Percentiles rank a stretch among this genome's conserved stretches.
Evolutionary conservation across 768 basidiomycete species (phyloP).

Genomic region (Tephrocybe sp.): DNA sequence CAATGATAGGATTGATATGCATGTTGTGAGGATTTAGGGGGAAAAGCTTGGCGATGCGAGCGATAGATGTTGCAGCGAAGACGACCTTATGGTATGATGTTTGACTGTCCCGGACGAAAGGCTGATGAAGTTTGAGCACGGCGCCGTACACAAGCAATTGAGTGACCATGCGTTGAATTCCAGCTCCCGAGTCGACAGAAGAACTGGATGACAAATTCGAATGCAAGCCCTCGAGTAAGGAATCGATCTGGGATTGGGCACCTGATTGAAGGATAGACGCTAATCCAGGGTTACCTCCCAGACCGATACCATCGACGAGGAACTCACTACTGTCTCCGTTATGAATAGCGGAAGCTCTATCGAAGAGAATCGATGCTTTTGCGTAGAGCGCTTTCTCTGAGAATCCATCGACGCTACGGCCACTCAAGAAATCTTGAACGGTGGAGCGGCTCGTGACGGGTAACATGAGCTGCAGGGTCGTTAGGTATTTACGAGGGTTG

Average conservation of each 20-base stretch:
- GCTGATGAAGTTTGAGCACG: slow-evolving; percentile 4
- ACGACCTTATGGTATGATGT: neutral
- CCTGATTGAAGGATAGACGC: slow-evolving; percentile 7
- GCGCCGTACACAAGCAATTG: neutral
- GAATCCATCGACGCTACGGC: neutral
- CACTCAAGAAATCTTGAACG: slow-evolving; percentile 3
- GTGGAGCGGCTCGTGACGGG: slow-evolving; percentile 1
- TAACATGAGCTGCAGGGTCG: neutral
- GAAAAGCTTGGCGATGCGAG: neutral
- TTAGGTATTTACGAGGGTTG: neutral
- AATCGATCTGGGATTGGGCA: slow-evolving; percentile 1
- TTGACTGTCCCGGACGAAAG: neutral
- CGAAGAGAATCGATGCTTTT: slow-evolving; percentile 4
- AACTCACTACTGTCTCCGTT: neutral
- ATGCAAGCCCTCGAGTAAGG: slow-evolving; percentile 2
- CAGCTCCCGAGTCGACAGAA: neutral
- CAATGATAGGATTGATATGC: slow-evolving; percentile 4
- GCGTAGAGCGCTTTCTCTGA: slow-evolving; percentile 10
- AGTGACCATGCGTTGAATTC: neutral
- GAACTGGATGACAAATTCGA: neutral
- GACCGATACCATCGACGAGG: neutral
- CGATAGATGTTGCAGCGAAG: slow-evolving; percentile 2
- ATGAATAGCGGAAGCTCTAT: slow-evolving; percentile 2
- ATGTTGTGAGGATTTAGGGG: neutral
- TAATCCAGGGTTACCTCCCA: neutral